A percentile compares a stretch with the other conserved stretches of the same genome.
Conservation (phyloP, 768 basidiomycete genomes). For the Tulasnella calospora region DNA sequence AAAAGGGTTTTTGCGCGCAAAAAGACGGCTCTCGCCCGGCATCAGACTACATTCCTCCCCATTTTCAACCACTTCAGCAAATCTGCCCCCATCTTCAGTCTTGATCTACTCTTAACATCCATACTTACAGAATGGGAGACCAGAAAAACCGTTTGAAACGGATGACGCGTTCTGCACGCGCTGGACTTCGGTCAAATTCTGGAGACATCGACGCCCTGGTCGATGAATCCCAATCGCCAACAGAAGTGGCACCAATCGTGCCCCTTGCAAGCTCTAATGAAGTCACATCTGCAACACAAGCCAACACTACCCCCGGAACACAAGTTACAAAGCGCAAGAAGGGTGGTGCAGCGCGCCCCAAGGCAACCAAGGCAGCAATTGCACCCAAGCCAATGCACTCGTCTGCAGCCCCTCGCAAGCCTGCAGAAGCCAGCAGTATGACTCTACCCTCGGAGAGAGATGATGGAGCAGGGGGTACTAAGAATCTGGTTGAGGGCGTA, state of each 20-base stretch:
- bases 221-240: neutral
- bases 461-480: neutral
- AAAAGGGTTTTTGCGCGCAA: neutral
- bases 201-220: no score
- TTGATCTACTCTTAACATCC: neutral
- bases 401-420: neutral
- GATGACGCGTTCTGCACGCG: neutral
- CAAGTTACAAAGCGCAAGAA: neutral
- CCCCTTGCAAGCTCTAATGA: neutral
- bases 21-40: neutral
- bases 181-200: neutral
- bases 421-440: neutral
- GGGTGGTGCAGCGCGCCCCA: neutral
- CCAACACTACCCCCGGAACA: neutral
- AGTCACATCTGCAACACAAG: neutral
- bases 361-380: neutral
- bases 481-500: neutral
- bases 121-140: neutral
- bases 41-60: neutral
- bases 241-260: neutral
- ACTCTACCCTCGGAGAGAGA: neutral
- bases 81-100: neutral
- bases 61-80: neutral
- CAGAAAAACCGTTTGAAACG: neutral
- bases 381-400: neutral